phyloP scores from a whole-genome alignment of 495 filamentous ascomycete species.

The Pyrenula aspistea region DNA sequence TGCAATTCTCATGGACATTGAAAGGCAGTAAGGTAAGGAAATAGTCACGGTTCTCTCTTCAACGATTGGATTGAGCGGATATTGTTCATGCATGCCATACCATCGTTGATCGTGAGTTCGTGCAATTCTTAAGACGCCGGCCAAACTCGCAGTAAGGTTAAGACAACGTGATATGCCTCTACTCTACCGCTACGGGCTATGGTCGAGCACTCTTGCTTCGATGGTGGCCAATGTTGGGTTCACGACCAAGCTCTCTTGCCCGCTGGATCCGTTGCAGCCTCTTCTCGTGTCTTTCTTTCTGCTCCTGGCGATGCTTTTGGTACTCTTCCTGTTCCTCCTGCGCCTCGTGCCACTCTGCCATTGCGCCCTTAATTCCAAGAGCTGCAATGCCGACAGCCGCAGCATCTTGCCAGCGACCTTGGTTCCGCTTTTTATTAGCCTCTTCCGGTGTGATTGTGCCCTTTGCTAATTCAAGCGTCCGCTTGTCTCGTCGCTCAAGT shows the following conservation, averaged over 20 bases:
- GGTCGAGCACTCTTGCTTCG: not conserved
- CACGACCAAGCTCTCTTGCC: not conserved
- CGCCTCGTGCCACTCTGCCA: slow-evolving; percentile 33
- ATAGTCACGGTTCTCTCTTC: no score
- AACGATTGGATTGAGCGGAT: no score
- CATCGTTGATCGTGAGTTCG: no score
- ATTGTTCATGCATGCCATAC: no score
- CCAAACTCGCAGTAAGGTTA: no score
- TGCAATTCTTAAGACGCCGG: no score
- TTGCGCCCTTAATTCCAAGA: slow-evolving; percentile 60
- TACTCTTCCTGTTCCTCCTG: slow-evolving; percentile 30
- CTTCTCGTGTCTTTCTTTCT: slow-evolving; percentile 12
- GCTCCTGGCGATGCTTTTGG: slow-evolving; percentile 7
- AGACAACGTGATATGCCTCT: no score
- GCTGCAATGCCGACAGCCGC: slow-evolving; percentile 65
- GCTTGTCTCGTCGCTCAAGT: slow-evolving; percentile 54
- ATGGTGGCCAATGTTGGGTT: not conserved
- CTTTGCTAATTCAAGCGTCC: slow-evolving; percentile 52
- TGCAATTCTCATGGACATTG: no score
- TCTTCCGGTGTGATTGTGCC: slow-evolving; percentile 54
- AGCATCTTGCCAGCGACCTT: slow-evolving; percentile 56
- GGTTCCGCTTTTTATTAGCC: slow-evolving; percentile 53
- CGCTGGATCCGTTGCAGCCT: not conserved
- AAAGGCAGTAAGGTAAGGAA: no score
- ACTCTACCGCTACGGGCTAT: no score